Conservation (phyloP, 2,329 filamentous ascomycete species). For the Setomelanomma holmii region DNA sequence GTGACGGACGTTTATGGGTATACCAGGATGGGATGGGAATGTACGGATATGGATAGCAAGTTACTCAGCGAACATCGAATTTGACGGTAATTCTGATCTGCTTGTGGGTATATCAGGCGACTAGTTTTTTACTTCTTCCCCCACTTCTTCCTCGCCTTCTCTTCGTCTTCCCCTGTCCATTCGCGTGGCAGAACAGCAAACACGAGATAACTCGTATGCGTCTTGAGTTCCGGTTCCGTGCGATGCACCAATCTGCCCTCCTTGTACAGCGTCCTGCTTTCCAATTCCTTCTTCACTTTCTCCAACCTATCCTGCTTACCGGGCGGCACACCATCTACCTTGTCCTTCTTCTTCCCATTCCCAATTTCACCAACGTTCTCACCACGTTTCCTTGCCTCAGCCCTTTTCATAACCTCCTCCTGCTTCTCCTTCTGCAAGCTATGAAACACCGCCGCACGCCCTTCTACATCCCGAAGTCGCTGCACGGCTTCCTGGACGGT, state of each 20-base stretch:
- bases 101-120: background rate
- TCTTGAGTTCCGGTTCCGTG: slow-evolving; percentile 88
- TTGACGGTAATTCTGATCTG: background rate
- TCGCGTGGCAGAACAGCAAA: slow-evolving; percentile 89
- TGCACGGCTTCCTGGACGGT: slow-evolving; percentile 81
- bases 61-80: background rate
- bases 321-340: slow-evolving; percentile 31
- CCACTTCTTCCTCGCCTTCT: slow-evolving; percentile 61
- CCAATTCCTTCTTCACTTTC: slow-evolving; percentile 34
- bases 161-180: slow-evolving; percentile 86
- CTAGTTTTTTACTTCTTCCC: slow-evolving; percentile 6
- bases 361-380: slow-evolving; percentile 29
- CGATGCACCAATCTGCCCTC: slow-evolving; percentile 81
- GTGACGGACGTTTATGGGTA: background rate
- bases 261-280: slow-evolving; percentile 62
- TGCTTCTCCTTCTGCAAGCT: slow-evolving; percentile 48
- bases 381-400: slow-evolving; percentile 42
- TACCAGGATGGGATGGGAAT: background rate
- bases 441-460: slow-evolving; percentile 71
- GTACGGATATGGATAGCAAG: background rate
- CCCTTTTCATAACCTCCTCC: slow-evolving; percentile 53
- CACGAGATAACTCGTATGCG: slow-evolving; percentile 94
- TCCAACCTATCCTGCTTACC: slow-evolving; percentile 42
- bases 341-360: slow-evolving; percentile 27
- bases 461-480: slow-evolving; percentile 76